phyloP scores from a whole-genome alignment of 495 filamentous ascomycete species.

The Xylaria cubensis region DNA sequence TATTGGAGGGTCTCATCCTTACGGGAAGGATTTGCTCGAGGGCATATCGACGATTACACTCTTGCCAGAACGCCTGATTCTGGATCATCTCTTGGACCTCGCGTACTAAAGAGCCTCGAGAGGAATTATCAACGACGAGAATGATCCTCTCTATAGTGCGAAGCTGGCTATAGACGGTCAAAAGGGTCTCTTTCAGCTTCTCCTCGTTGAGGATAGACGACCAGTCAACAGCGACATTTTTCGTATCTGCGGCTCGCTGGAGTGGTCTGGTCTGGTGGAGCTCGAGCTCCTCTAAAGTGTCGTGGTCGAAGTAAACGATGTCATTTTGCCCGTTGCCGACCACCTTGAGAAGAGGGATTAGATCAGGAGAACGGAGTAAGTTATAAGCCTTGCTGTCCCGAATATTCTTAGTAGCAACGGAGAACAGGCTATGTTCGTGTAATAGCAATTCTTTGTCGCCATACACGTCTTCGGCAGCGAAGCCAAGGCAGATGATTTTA shows the following conservation, averaged over 20 bases:
- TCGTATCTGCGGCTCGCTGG: background rate
- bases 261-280: background rate
- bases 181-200: background rate
- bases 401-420: background rate
- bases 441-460: background rate
- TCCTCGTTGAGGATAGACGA: background rate
- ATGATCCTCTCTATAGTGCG: background rate
- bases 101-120: too few relatives aligned
- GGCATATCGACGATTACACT: background rate
- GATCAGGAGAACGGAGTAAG: background rate
- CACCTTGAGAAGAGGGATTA: background rate
- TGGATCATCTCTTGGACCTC: background rate
- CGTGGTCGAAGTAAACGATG: background rate
- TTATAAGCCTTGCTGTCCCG: background rate
- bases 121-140: background rate
- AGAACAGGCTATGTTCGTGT: background rate
- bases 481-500: background rate
- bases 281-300: background rate
- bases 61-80: background rate
- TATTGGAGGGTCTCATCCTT: background rate
- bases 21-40: background rate
- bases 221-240: background rate
- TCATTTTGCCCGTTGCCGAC: background rate
- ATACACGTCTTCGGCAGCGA: background rate
- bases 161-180: background rate